phyloP scores from a whole-genome alignment of 140 eudicot species.

The Cichorium intybus region DNA sequence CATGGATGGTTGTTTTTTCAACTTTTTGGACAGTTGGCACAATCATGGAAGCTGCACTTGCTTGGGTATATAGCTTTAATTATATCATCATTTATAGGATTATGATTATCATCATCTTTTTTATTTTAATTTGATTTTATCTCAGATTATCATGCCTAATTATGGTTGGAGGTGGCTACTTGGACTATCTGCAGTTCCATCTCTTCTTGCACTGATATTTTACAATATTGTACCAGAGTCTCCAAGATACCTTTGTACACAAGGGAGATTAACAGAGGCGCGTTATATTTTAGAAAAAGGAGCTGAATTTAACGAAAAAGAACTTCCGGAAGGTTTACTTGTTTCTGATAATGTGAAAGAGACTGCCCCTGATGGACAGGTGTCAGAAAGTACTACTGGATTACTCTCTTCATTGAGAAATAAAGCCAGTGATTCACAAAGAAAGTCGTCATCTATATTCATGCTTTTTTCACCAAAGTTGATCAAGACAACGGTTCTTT shows the following conservation, averaged over 20 bases:
- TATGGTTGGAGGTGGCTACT: conserved; percentile 87
- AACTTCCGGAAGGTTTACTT: conserved; percentile 63
- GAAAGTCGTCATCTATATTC: conserved; percentile 23
- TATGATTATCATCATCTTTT: too few species aligned
- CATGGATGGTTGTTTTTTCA: conserved; percentile 69
- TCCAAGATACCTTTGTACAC: conserved; percentile 68
- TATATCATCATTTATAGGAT: neutral
- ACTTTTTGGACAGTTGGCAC: conserved; percentile 82
- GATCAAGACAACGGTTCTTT: conserved; percentile 53
- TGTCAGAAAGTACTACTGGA: conserved; percentile 30
- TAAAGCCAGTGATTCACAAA: conserved; percentile 13
- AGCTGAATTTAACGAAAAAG: conserved; percentile 43
- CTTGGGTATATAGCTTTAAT: conserved; percentile 49
- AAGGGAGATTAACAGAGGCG: conserved; percentile 56
- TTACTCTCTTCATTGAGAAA: conserved; percentile 37
- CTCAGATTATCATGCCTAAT: conserved; percentile 56
- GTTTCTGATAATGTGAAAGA: conserved; percentile 38
- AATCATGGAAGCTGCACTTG: conserved; percentile 65
- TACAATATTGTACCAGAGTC: conserved; percentile 63
- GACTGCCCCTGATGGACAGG: conserved; percentile 16
- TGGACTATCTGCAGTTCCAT: conserved; percentile 66
- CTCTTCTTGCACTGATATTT: conserved; percentile 44
- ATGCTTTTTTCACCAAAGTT: conserved; percentile 55
- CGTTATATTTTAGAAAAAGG: conserved; percentile 43
- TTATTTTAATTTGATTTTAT: neutral